Evolutionary conservation across 768 basidiomycete genomes (phyloP).

Genomic region (Suillus decipiens): DNA sequence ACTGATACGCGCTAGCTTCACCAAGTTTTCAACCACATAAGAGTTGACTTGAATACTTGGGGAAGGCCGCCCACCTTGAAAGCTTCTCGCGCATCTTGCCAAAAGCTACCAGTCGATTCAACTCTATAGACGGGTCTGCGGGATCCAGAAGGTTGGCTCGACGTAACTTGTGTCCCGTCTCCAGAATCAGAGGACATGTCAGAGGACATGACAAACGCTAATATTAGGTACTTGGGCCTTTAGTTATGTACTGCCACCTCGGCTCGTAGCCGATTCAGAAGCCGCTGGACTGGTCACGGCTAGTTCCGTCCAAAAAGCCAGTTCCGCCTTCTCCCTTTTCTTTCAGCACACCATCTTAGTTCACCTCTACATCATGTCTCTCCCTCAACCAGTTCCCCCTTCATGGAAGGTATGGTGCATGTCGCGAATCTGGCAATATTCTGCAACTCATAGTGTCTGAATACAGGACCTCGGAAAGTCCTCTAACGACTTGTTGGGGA

Average conservation of each 20-base stretch:
- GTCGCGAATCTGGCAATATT: background rate
- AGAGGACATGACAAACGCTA: background rate
- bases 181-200: background rate
- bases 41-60: background rate
- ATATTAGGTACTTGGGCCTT: background rate
- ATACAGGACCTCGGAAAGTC: conserved; percentile 93
- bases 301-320: conserved; percentile 20
- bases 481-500: conserved; percentile 89
- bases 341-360: conserved; percentile 19
- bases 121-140: conserved; percentile 29
- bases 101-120: conserved; percentile 34
- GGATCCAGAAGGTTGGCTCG: conserved; percentile 12
- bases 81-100: conserved; percentile 32
- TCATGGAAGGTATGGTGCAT: conserved; percentile 81
- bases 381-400: conserved; percentile 94
- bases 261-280: conserved; percentile 2
- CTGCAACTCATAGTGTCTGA: conserved; percentile 11
- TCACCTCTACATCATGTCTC: conserved; percentile 64
- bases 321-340: conserved; percentile 12
- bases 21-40: conserved; percentile 18
- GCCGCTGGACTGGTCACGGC: conserved; percentile 30
- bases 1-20: conserved; percentile 49
- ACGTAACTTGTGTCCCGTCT: background rate
- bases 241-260: background rate
- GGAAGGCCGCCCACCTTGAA: conserved; percentile 30